Evolutionary conservation across 2,329 filamentous ascomycete species (phyloP).

Genomic region (Paecilomyces fulvus): DNA sequence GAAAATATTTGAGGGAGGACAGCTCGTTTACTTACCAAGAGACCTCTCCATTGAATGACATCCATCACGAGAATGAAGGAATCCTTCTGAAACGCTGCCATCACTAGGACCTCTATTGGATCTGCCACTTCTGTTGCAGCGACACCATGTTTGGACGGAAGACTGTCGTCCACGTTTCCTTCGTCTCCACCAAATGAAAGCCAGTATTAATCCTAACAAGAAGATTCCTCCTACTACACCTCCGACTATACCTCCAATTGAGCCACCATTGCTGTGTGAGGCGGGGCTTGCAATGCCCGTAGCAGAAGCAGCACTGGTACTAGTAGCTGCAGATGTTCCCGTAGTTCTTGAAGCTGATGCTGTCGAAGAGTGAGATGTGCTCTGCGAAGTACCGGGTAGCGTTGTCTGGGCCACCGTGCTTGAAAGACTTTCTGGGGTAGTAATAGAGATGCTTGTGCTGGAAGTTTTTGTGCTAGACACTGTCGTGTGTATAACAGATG

Average conservation of each 20-base stretch:
- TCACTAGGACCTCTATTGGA: background rate
- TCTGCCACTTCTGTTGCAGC: background rate
- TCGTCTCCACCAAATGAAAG: background rate
- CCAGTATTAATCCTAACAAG: background rate
- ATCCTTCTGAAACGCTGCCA: background rate
- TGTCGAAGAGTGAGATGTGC: background rate
- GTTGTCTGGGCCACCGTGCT: background rate
- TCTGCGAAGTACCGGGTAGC: background rate
- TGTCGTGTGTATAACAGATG: background rate
- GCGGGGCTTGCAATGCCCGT: background rate
- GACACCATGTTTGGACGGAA: background rate
- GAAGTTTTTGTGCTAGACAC: background rate
- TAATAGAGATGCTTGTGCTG: background rate
- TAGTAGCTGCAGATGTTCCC: background rate
- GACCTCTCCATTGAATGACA: background rate
- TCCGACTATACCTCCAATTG: background rate
- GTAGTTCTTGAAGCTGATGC: background rate
- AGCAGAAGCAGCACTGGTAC: background rate
- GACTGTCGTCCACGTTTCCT: background rate
- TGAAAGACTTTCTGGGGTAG: background rate
- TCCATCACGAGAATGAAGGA: background rate
- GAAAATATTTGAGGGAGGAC: background rate
- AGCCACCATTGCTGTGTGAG: background rate
- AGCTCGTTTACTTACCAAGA: background rate
- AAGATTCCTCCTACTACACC: background rate